Conservation (phyloP, 2,329 filamentous ascomycete genomes). For the Colletotrichum lindemuthianum region DNA sequence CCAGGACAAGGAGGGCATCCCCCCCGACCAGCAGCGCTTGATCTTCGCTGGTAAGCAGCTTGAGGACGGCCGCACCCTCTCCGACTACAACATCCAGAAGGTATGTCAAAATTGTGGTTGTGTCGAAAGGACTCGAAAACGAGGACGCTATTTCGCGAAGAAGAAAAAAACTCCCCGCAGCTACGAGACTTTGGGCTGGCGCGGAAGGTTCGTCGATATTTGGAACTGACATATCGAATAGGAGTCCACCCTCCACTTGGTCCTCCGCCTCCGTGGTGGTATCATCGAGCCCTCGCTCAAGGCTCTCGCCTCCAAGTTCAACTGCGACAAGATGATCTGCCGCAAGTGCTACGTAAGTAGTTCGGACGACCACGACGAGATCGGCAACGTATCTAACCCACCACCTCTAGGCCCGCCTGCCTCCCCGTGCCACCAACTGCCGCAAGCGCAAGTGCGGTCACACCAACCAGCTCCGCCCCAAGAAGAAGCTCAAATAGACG, state of each 20-base stretch:
- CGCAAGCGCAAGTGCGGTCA: constrained; percentile 99
- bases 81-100: constrained; percentile 99
- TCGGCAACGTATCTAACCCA: constrained; percentile 3
- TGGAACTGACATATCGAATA: constrained; percentile 48
- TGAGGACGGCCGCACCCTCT: constrained; percentile 95
- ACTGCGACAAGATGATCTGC: constrained; percentile 99
- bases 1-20: constrained; percentile 99
- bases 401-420: constrained; percentile 75
- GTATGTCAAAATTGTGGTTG: constrained; percentile 59
- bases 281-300: constrained; percentile 99
- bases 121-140: no score
- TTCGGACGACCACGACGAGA: not conserved
- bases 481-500: constrained; percentile 97
- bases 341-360: constrained; percentile 98
- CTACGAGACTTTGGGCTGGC: no score
- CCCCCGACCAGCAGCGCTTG: constrained; percentile 96
- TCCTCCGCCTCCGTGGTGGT: constrained; percentile 98
- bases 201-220: no score
- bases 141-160: not conserved
- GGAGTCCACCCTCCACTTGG: constrained; percentile 98
- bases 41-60: constrained; percentile 99
- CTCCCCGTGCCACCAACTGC: constrained; percentile 99
- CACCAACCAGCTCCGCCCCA: constrained; percentile 99
- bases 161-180: not conserved
- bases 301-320: constrained; percentile 98